Conservation (phyloP, 768 basidiomycete genomes). For the Russula earlei region DNA sequence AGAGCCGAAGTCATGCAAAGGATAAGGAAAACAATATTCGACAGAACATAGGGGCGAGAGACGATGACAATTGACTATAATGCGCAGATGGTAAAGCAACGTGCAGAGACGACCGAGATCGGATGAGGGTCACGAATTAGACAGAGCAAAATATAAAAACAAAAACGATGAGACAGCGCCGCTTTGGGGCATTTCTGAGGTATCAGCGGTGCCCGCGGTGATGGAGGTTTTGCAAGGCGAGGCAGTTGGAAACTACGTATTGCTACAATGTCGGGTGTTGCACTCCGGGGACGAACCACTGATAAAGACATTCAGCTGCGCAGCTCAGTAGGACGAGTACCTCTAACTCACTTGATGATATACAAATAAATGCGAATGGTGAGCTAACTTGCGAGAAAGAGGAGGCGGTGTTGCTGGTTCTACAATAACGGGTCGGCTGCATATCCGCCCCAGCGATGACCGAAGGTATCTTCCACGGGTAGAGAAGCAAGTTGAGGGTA, state of each 20-base stretch:
- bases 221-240: constrained; percentile 10
- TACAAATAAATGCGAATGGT: constrained; percentile 17
- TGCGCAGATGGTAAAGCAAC: constrained; percentile 18
- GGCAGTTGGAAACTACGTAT: constrained; percentile 3
- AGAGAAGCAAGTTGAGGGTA: constrained; percentile 9
- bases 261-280: constrained; percentile 19
- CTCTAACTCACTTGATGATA: constrained; percentile 15
- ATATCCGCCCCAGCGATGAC: constrained; percentile 17
- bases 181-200: constrained; percentile 6
- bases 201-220: constrained; percentile 13
- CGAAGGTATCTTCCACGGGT: constrained; percentile 13
- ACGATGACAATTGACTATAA: constrained; percentile 19
- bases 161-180: constrained; percentile 1
- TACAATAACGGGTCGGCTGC: constrained; percentile 10
- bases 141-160: constrained; percentile 1
- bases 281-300: constrained; percentile 2
- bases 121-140: constrained; percentile 8
- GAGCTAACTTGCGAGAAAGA: constrained; percentile 3
- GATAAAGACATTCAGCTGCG: neutral
- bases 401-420: neutral
- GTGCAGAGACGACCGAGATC: neutral
- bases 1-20: constrained; percentile 10
- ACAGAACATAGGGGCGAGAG: constrained; percentile 11
- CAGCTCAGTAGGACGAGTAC: neutral
- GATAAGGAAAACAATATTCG: constrained; percentile 9